Evolutionary conservation across 2,329 filamentous ascomycete species (phyloP).

Genomic region (Penicillium sp.): DNA sequence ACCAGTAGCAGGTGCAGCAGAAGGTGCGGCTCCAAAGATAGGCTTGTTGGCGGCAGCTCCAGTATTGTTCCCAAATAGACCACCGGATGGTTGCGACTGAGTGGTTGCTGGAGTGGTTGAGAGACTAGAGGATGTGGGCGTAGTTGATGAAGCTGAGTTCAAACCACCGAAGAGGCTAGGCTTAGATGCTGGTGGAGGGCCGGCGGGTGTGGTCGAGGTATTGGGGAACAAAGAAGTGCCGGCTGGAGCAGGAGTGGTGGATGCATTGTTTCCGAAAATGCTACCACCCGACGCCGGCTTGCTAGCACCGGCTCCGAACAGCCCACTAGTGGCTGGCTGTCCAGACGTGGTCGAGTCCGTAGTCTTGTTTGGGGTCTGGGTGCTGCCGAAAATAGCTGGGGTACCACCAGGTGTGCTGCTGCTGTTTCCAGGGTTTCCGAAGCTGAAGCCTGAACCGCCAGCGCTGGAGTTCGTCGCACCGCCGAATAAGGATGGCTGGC

Average conservation of each 20-base stretch:
- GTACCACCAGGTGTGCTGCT: neutral
- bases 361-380: constrained; percentile 45
- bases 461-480: constrained; percentile 8
- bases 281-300: constrained; percentile 28
- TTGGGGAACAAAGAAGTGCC: constrained; percentile 42
- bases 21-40: constrained; percentile 27
- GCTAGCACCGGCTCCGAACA: constrained; percentile 33
- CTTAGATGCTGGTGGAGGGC: constrained; percentile 48
- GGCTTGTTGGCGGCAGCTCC: constrained; percentile 30
- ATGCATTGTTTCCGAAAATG: constrained; percentile 40
- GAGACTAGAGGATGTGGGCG: constrained; percentile 25
- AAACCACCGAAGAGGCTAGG: constrained; percentile 32
- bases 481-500: neutral
- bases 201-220: constrained; percentile 55
- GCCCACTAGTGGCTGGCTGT: constrained; percentile 34
- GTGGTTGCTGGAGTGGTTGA: constrained; percentile 33
- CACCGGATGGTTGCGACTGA: constrained; percentile 35
- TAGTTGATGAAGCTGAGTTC: constrained; percentile 31
- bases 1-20: constrained; percentile 29
- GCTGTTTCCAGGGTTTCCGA: neutral
- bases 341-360: constrained; percentile 36
- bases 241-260: constrained; percentile 44
- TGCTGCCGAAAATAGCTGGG: constrained; percentile 32
- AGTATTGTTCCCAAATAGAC: constrained; percentile 33
- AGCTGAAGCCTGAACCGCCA: constrained; percentile 34